These are phyloP conservation scores for Paramecium octaurelia DNA, from an alignment of 73 alveolate genomes.

Conservation along the genomic window DNA sequence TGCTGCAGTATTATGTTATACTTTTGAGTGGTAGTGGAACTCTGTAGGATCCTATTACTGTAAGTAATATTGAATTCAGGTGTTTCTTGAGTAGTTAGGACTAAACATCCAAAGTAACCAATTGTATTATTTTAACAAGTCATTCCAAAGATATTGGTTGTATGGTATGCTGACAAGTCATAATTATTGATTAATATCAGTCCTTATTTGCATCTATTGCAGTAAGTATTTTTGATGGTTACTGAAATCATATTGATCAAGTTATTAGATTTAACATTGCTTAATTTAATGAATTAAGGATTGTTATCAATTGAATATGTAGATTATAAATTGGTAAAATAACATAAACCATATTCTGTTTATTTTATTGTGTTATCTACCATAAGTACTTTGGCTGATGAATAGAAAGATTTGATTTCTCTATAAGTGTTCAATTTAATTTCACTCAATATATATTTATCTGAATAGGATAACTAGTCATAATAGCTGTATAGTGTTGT, in stretches of 20 bases:
- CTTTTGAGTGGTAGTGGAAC: neutral
- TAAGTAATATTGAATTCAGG: neutral
- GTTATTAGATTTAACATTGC: neutral
- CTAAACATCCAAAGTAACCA: constrained; percentile 24
- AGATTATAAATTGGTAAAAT: neutral
- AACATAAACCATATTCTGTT: neutral
- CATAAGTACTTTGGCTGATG: neutral
- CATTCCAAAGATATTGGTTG: neutral
- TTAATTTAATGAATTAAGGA: neutral
- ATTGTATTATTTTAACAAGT: neutral
- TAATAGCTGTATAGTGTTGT: neutral
- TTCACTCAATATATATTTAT: neutral
- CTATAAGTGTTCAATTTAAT: neutral
- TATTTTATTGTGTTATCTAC: neutral
- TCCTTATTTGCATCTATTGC: neutral
- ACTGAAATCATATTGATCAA: neutral
- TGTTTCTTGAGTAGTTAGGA: neutral
- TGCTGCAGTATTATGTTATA: neutral
- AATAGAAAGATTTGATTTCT: neutral
- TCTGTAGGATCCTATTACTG: neutral
- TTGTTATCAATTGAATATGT: neutral
- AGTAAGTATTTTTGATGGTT: neutral
- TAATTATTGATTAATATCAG: neutral
- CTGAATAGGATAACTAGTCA: neutral
- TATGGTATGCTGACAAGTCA: neutral